Evolutionary conservation across 768 basidiomycete species (phyloP).

Genomic region (Albatrellus ellisii): DNA sequence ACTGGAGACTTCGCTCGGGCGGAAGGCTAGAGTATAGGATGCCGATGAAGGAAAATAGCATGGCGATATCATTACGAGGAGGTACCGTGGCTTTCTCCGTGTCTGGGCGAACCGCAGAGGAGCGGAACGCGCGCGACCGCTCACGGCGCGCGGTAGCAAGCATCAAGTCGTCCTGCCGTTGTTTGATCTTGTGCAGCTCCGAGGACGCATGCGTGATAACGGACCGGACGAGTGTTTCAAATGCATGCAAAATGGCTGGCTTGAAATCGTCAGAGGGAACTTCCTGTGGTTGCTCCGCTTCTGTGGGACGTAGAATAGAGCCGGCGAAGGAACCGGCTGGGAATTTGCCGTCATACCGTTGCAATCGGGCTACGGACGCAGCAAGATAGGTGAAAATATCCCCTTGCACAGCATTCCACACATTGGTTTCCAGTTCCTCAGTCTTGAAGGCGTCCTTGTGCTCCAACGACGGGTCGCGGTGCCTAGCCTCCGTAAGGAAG

Average conservation of each 20-base stretch:
- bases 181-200: conserved; percentile 76
- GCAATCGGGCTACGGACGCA: conserved; percentile 41
- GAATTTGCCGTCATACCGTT: conserved; percentile 26
- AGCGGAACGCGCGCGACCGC: conserved; percentile 39
- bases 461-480: conserved; percentile 53
- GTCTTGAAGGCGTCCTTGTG: conserved; percentile 53
- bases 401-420: conserved; percentile 75
- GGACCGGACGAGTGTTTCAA: conserved; percentile 61
- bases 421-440: conserved; percentile 68
- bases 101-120: conserved; percentile 19
- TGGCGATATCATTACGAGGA: conserved; percentile 75
- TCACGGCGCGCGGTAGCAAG: conserved; percentile 55
- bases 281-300: conserved; percentile 27
- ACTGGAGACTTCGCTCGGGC: conserved; percentile 67
- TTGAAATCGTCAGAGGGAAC: conserved; percentile 37
- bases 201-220: conserved; percentile 68
- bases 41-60: conserved; percentile 74
- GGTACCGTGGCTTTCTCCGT: conserved; percentile 21
- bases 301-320: conserved; percentile 16
- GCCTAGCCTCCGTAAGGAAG: conserved; percentile 66
- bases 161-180: conserved; percentile 76
- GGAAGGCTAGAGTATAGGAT: conserved; percentile 65
- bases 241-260: conserved; percentile 39
- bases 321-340: conserved; percentile 18
- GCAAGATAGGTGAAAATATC: conserved; percentile 69